Percentiles rank a stretch among this genome's conserved stretches.
phyloP scores from a whole-genome alignment of 352 stramenopile genomes.

The Globisporangium viniferum region DNA sequence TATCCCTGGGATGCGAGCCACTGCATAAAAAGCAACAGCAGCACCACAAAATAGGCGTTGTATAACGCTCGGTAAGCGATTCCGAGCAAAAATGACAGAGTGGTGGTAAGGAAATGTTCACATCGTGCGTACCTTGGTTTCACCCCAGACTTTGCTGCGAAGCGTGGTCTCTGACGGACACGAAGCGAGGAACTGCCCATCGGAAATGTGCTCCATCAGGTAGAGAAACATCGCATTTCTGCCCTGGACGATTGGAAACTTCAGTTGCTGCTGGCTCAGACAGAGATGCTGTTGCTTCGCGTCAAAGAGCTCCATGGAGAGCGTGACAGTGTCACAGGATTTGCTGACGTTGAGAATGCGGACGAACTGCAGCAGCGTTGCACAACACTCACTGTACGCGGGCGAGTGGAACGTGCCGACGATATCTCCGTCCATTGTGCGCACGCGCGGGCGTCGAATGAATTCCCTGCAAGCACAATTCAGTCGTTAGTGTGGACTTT shows the following conservation, averaged over 20 bases:
- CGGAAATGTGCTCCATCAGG: slow-evolving; percentile 49
- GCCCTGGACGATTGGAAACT: not conserved
- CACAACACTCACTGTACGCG: slow-evolving; percentile 43
- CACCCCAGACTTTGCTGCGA: slow-evolving; percentile 37
- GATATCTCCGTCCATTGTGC: slow-evolving; percentile 50
- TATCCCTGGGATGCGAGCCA: slow-evolving; percentile 65
- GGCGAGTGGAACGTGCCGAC: slow-evolving; percentile 46
- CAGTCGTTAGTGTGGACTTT: not conserved
- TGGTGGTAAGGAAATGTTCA: not conserved
- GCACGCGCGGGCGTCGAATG: slow-evolving; percentile 41
- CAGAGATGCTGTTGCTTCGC: not conserved
- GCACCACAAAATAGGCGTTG: not conserved
- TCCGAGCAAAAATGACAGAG: not conserved
- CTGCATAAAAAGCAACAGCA: slow-evolving; percentile 18
- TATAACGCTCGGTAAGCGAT: not conserved
- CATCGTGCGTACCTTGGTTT: slow-evolving; percentile 34
- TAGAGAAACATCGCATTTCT: slow-evolving; percentile 25
- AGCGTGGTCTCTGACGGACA: slow-evolving; percentile 34
- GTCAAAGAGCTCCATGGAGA: slow-evolving; percentile 43
- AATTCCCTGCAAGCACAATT: slow-evolving; percentile 36
- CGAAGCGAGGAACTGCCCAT: slow-evolving; percentile 47
- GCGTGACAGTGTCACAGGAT: slow-evolving; percentile 66
- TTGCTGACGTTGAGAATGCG: slow-evolving; percentile 59
- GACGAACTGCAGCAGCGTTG: slow-evolving; percentile 29
- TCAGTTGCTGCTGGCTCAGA: not conserved